Conservation (phyloP, 2,329 filamentous ascomycete genomes). For the Septoria linicola region DNA sequence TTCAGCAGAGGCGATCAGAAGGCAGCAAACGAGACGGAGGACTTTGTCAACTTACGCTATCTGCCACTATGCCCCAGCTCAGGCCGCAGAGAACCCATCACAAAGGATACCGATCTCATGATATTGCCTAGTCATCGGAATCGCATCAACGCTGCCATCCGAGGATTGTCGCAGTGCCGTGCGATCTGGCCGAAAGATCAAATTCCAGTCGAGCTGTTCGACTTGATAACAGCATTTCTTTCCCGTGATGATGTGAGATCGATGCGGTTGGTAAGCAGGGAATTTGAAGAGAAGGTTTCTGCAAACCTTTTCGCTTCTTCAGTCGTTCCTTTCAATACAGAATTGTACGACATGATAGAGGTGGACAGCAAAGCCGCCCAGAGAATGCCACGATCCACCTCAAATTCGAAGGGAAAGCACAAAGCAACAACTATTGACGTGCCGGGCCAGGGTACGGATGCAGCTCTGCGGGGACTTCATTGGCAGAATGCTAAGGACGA, state of each 20-base stretch:
- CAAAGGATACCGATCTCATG: conserved; percentile 21
- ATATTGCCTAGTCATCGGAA: conserved; percentile 24
- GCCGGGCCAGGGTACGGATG: conserved; percentile 27
- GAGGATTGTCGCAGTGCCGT: neutral
- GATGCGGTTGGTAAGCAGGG: conserved; percentile 61
- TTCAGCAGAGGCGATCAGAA: conserved; percentile 17
- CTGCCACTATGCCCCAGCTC: conserved; percentile 25
- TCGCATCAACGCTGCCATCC: conserved; percentile 15
- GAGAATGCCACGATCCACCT: conserved; percentile 2
- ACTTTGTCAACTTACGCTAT: conserved; percentile 19
- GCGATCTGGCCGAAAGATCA: conserved; percentile 41
- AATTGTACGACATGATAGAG: conserved; percentile 58
- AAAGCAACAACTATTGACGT: conserved; percentile 24
- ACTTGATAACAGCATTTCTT: conserved; percentile 56
- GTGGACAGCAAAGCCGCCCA: conserved; percentile 34
- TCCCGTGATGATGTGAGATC: conserved; percentile 59
- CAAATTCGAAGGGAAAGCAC: conserved; percentile 14
- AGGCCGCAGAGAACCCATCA: conserved; percentile 6
- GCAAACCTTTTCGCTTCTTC: conserved; percentile 60
- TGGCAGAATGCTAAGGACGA: conserved; percentile 44
- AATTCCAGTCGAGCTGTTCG: conserved; percentile 64
- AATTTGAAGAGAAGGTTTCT: conserved; percentile 60
- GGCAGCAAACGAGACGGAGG: conserved; percentile 1
- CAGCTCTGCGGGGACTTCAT: conserved; percentile 27
- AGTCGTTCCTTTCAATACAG: conserved; percentile 64